Evolutionary conservation across 176 grass and related monocot genomes (phyloP).

Genomic region (Dactylis glomerata): DNA sequence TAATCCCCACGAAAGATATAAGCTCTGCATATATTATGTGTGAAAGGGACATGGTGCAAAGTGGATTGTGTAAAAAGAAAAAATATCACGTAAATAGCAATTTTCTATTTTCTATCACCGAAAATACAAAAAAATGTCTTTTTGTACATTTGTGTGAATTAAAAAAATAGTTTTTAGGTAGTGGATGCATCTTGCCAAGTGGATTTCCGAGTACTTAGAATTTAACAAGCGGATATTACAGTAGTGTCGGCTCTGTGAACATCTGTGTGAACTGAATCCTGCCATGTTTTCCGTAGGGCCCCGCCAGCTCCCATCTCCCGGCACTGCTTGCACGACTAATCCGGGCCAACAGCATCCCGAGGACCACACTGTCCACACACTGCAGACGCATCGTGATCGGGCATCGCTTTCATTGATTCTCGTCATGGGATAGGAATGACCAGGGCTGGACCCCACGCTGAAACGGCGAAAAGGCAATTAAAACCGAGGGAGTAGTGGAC

Average conservation of each 20-base stretch:
- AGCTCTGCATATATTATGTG: no score
- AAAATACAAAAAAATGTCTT: no score
- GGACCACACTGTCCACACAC: not conserved
- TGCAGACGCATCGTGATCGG: not conserved
- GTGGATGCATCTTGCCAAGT: no score
- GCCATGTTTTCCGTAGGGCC: not conserved
- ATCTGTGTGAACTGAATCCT: not conserved
- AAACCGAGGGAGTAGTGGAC: not conserved
- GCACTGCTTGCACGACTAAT: not conserved
- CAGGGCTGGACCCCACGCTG: not conserved
- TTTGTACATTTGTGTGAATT: no score
- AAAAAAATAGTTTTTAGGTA: no score
- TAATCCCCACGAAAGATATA: no score
- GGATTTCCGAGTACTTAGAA: no score
- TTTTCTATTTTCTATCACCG: no score
- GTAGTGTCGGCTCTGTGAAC: not conserved
- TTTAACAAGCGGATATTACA: not conserved
- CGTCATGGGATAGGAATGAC: conserved; percentile 14
- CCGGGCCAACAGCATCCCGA: not conserved
- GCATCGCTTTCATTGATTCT: not conserved
- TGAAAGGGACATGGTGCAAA: no score
- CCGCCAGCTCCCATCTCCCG: not conserved
- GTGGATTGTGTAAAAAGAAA: no score
- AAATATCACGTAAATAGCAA: no score
- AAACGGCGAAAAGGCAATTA: not conserved